A percentile compares a stretch with the other conserved stretches of the same genome.
These are phyloP conservation scores for Pilasporangium apinafurcum DNA, from an alignment of 352 stramenopile genomes.

Conservation along the genomic window DNA sequence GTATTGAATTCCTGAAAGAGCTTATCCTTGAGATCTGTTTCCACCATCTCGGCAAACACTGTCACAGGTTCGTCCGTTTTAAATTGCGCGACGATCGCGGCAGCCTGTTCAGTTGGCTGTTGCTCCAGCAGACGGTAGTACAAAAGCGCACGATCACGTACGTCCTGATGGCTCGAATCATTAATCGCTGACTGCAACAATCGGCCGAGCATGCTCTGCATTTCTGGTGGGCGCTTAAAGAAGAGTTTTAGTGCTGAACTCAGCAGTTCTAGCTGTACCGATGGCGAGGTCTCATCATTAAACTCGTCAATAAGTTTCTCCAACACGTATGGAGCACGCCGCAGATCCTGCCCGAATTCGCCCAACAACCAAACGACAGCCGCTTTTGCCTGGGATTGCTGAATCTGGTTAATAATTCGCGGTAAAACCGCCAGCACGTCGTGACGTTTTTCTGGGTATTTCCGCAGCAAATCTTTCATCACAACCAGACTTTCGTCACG, in stretches of 20 bases:
- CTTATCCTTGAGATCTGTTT: conserved; percentile 81
- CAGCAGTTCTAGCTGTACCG: conserved; percentile 93
- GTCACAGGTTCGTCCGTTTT: conserved; percentile 71
- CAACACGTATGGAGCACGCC: conserved; percentile 94
- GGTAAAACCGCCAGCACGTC: conserved; percentile 86
- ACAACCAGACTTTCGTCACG: conserved; percentile 94
- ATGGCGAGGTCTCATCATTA: conserved; percentile 80
- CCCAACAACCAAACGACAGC: conserved; percentile 96
- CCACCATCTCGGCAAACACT: conserved; percentile 79
- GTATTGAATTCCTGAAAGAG: conserved; percentile 98
- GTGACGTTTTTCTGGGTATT: conserved; percentile 92
- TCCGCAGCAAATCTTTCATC: conserved; percentile 94
- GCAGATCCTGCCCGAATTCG: conserved; percentile 92
- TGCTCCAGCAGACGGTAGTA: conserved; percentile 96
- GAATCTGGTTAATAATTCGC: conserved; percentile 65
- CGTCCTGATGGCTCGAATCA: conserved; percentile 93
- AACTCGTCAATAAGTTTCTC: conserved; percentile 95
- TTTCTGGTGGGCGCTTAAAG: conserved; percentile 96
- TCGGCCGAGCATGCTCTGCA: conserved; percentile 96
- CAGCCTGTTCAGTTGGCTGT: conserved; percentile 89
- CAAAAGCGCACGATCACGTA: conserved; percentile 95
- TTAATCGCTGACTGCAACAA: conserved; percentile 93
- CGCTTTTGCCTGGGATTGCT: conserved; percentile 86
- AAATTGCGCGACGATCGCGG: conserved; percentile 84
- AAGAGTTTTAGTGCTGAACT: conserved; percentile 97